Conservation (phyloP, 768 basidiomycete species). For the Nidularia pulvinata region DNA sequence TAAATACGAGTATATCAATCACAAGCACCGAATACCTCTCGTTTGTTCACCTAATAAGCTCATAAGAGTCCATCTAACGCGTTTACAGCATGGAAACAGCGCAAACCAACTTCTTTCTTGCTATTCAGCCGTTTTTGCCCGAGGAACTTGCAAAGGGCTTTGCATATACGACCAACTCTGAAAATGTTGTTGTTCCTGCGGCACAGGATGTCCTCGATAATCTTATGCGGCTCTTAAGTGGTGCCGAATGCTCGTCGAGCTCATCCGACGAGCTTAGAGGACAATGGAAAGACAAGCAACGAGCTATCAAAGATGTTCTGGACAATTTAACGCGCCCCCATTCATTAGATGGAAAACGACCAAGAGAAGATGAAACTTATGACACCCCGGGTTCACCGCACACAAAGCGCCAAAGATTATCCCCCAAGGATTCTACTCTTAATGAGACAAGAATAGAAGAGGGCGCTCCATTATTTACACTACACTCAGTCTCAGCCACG, state of each 20-base stretch:
- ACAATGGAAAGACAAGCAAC: background rate
- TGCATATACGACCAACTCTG: too few species aligned
- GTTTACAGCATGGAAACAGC: too few species aligned
- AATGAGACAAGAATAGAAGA: constrained; percentile 15
- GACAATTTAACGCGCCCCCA: constrained; percentile 18
- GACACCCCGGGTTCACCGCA: constrained; percentile 11
- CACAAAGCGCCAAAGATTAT: constrained; percentile 31
- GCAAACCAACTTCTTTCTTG: too few species aligned
- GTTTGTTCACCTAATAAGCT: too few species aligned
- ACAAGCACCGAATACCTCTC: too few species aligned
- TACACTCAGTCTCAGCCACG: constrained; percentile 67
- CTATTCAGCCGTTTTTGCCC: too few species aligned
- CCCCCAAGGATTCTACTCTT: constrained; percentile 8
- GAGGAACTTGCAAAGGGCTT: too few species aligned
- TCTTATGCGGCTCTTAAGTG: background rate
- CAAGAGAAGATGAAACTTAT: constrained; percentile 30
- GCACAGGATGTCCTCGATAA: too few species aligned
- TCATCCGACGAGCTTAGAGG: background rate
- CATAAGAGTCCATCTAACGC: too few species aligned
- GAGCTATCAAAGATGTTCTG: constrained; percentile 19
- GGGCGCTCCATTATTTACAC: constrained; percentile 51
- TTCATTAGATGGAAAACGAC: constrained; percentile 28
- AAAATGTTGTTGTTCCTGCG: too few species aligned
- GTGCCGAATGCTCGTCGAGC: background rate
- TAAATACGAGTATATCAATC: too few species aligned